Base-by-base conservation (phyloP, 2,329 filamentous ascomycete species). In the Hypoxylon sp. region DNA sequence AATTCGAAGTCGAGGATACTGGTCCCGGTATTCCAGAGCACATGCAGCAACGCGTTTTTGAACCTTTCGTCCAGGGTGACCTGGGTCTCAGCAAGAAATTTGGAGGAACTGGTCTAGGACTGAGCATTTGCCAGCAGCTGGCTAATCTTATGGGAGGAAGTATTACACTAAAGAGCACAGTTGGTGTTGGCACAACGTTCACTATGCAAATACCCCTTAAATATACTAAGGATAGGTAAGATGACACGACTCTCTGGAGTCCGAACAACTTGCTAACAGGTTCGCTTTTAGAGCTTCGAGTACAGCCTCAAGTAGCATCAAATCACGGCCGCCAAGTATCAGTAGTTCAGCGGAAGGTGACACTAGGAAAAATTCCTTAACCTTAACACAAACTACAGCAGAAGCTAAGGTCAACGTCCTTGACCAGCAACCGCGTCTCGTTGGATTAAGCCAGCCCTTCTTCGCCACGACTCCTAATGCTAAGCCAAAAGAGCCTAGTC, bases 51-150 rank as follows among this genome's bases (percentile, higher is more conserved):
- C 91, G 91, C 72, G 93, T 98, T 8, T 98, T 98, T 77, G 95
- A 97, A 78, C 95, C 95, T 0, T 98, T 98, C 76, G 92, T 97
- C 0, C 95, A 98, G 79, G 95, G 92, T n/a, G 94, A 97, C 77
- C 82, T 96, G 1, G 92, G 94, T 0, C 82, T 98, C 14, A 97
- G 92, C 82, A 97, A 94, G 79, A 96, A 96, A 76, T 97, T 91
- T 77, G 94, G 94, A 17, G 95, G 95, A 14, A 97, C 95, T 0
- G 95, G 95, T 3, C 83, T 97, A 1, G 95, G 95, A 1, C 80
- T 98, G 61, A 95, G 92, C 76, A 98, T 98, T 74, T 97, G 94
- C 80, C 91, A 93, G 20, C 95, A 98, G 78, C 83, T 98, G 40
- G 92, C 94, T 2, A 89, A 85, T 14, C 82, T 97, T 14, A 97